Percentiles rank a stretch among this genome's conserved stretches.
phyloP scores from a whole-genome alignment of 2,329 filamentous ascomycete species.

The Aureobasidium lini region DNA sequence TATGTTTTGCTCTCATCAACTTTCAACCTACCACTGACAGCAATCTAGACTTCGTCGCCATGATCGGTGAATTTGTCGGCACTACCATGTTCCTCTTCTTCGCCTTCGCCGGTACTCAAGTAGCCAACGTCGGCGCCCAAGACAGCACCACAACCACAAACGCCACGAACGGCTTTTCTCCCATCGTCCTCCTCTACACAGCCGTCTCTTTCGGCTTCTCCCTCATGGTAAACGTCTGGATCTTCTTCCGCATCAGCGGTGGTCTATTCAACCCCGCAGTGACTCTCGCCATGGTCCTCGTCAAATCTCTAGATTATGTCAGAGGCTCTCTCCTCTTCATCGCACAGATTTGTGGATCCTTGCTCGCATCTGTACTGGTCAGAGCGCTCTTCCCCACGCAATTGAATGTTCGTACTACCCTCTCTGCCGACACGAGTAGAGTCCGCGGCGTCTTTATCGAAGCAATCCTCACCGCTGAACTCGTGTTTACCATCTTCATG shows the following conservation, averaged over 20 bases:
- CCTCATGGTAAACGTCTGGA: slow-evolving; percentile 17
- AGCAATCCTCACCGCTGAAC: slow-evolving; percentile 56
- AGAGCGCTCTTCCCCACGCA: slow-evolving; percentile 51
- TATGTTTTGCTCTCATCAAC: background rate
- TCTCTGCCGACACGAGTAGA: slow-evolving; percentile 45
- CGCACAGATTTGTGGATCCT: slow-evolving; percentile 52
- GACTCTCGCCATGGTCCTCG: slow-evolving; percentile 54
- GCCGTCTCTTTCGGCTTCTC: slow-evolving; percentile 16
- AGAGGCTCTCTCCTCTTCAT: slow-evolving; percentile 47
- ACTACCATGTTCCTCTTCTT: slow-evolving; percentile 46
- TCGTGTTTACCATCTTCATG: slow-evolving; percentile 61
- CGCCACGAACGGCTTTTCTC: slow-evolving; percentile 7
- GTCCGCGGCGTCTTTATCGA: slow-evolving; percentile 59
- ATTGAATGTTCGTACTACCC: slow-evolving; percentile 49
- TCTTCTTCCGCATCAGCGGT: slow-evolving; percentile 17
- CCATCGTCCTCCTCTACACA: slow-evolving; percentile 14
- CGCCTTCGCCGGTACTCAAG: slow-evolving; percentile 40
- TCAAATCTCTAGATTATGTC: slow-evolving; percentile 48
- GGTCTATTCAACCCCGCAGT: slow-evolving; percentile 24
- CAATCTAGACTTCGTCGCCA: slow-evolving; percentile 10
- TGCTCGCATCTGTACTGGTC: slow-evolving; percentile 52
- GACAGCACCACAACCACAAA: slow-evolving; percentile 12
- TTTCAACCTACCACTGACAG: background rate
- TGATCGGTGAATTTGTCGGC: slow-evolving; percentile 44
- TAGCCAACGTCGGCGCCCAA: slow-evolving; percentile 41